Conservation (phyloP, 495 filamentous ascomycete species). For the Cercophora samala region DNA sequence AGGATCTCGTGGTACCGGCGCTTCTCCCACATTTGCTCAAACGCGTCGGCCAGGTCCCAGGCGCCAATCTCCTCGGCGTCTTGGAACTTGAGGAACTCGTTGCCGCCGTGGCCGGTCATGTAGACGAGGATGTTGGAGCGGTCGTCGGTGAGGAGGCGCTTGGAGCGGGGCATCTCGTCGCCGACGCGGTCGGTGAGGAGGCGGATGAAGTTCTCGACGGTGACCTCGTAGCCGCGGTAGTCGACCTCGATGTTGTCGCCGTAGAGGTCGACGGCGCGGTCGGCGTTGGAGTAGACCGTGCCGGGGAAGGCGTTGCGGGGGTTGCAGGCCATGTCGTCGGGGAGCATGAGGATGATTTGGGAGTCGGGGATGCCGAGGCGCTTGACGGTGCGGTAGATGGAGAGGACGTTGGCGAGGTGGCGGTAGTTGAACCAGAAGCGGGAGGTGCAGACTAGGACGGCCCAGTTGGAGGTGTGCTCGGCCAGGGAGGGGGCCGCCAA, state of each 20-base stretch:
- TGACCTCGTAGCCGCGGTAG: conserved; percentile 96
- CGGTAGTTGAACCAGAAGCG: conserved; percentile 99
- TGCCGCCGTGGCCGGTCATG: conserved; percentile 99
- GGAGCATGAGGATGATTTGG: conserved; percentile 98
- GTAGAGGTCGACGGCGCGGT: conserved; percentile 92
- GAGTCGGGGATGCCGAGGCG: conserved; percentile 96
- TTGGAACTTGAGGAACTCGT: conserved; percentile 98
- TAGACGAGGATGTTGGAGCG: conserved; percentile 96
- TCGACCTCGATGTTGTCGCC: conserved; percentile 99
- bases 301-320: conserved; percentile 96
- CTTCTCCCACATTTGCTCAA: conserved; percentile 99
- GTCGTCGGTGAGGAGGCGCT: conserved; percentile 85
- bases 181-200: conserved; percentile 89
- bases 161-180: conserved; percentile 89
- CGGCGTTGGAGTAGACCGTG: conserved; percentile 97
- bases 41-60: conserved; percentile 94
- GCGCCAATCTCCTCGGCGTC: conserved; percentile 96
- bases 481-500: conserved; percentile 47
- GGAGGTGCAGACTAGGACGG: conserved; percentile 95
- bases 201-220: conserved; percentile 97
- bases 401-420: conserved; percentile 95
- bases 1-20: conserved; percentile 82
- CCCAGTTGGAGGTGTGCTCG: conserved; percentile 98
- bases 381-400: conserved; percentile 97
- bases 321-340: conserved; percentile 99